phyloP scores from a whole-genome alignment of 352 stramenopile genomes.

The Pythium myriotylum region DNA sequence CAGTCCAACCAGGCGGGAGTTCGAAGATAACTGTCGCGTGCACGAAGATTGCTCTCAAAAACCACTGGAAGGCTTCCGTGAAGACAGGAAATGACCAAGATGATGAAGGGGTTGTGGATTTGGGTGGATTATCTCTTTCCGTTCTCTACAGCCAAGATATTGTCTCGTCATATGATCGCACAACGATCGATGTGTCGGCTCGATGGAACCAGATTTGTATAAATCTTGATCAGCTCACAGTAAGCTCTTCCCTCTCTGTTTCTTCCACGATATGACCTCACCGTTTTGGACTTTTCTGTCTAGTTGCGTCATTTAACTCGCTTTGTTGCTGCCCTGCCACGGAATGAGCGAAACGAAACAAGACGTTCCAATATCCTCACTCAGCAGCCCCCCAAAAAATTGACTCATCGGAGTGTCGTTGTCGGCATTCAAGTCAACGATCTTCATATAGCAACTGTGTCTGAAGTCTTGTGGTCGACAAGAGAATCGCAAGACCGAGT shows the following conservation, averaged over 20 bases:
- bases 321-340: neutral
- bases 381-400: neutral
- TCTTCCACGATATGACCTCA: neutral
- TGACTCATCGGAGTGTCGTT: constrained; percentile 3
- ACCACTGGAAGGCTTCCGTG: constrained; percentile 9
- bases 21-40: constrained; percentile 11
- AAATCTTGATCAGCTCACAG: constrained; percentile 11
- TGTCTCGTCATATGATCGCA: constrained; percentile 11
- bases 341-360: no score
- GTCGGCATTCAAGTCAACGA: constrained; percentile 9
- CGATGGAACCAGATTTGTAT: neutral
- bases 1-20: constrained; percentile 18
- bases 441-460: neutral
- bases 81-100: neutral
- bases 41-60: neutral
- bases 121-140: constrained; percentile 8
- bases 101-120: neutral
- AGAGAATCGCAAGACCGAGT: neutral
- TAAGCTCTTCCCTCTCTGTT: constrained; percentile 1
- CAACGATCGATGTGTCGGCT: constrained; percentile 7
- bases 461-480: neutral
- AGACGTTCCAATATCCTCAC: neutral
- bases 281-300: neutral
- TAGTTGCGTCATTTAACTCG: constrained; percentile 17
- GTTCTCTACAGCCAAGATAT: constrained; percentile 18